phyloP scores from a whole-genome alignment of 208 protist species.

The Leptomonas pyrrhocoris region DNA sequence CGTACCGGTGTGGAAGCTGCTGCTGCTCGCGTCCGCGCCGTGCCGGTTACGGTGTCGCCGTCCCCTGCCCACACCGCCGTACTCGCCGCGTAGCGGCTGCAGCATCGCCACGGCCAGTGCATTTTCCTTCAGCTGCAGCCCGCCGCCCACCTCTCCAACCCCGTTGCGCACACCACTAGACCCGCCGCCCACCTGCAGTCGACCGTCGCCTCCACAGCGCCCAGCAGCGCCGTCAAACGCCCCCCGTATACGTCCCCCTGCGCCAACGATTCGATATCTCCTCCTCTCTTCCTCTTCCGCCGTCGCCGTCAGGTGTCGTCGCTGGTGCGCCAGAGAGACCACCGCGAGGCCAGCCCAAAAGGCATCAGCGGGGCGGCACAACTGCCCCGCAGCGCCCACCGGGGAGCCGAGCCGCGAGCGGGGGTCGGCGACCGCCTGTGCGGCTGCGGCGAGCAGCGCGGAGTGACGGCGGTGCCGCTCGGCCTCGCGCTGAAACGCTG shows the following conservation, averaged over 20 bases:
- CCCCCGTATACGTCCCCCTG: too few species aligned
- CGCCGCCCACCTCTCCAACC: background rate
- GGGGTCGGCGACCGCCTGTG: slow-evolving; percentile 16
- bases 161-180: too few species aligned
- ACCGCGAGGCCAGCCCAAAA: slow-evolving; percentile 30
- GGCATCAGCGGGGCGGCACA: slow-evolving; percentile 17
- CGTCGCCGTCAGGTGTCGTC: background rate
- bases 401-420: slow-evolving; percentile 27
- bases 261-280: too few species aligned
- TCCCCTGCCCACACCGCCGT: background rate
- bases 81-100: slow-evolving; percentile 32
- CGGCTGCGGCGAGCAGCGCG: slow-evolving; percentile 11
- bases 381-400: slow-evolving; percentile 1
- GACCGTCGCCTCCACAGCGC: background rate
- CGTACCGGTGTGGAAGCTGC: slow-evolving; percentile 1
- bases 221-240: background rate
- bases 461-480: slow-evolving; percentile 10
- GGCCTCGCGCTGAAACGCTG: slow-evolving; percentile 13
- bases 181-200: background rate
- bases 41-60: slow-evolving; percentile 11
- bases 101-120: slow-evolving; percentile 38
- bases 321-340: slow-evolving; percentile 13
- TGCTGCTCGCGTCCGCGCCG: background rate
- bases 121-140: slow-evolving; percentile 46
- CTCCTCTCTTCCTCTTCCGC: too few species aligned